Base-by-base conservation (phyloP, 768 basidiomycete species). In the Boletales sp. region DNA sequence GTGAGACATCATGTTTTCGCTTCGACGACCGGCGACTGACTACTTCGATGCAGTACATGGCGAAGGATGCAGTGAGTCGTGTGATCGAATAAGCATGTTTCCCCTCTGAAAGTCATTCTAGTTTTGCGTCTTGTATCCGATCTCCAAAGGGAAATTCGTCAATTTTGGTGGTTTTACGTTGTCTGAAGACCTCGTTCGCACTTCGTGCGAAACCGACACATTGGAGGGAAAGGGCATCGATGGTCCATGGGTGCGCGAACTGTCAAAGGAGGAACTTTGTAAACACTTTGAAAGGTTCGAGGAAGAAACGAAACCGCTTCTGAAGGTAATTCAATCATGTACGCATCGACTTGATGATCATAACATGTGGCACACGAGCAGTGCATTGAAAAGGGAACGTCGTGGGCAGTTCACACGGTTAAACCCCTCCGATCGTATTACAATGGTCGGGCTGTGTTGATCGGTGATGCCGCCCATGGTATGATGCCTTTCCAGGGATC, bases 381-480 rank as follows among this genome's bases (percentile, higher is more conserved):
- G 84, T 80, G 80, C 54, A 70, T 79, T 18, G 75, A 79, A 4
- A 72, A 68, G 40, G 73, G 79, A 2, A 65, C 74, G 19, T 68
- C 79, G 34, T 88, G 87, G 87, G 83, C 82, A 0, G 75, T 89
- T 29, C 81, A 86, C 58, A 76, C 72, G 5, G 68, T 81, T 3
- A 72, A 71, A 45, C 77, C 82, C 7, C 63, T 88, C 18, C 69
- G 69, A 0, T 70, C 79, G 8, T 79, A 75, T 46, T 73, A 76
- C 2, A 72, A 72, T n/a, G 81, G 78, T 15, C 66, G 75, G 10
- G 82, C 84, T 68, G 72, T 69, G 59, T 50, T 77, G 13, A 41
- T 77, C 8, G 74, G 75, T 0, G 74, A 77, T 53, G 72, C 76
- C 58, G 72, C 72, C 17, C 68, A 71, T 34, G 68, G 65, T 2